Base-by-base conservation (phyloP, 129 eudicot species). In the Pittosporum tobira region DNA sequence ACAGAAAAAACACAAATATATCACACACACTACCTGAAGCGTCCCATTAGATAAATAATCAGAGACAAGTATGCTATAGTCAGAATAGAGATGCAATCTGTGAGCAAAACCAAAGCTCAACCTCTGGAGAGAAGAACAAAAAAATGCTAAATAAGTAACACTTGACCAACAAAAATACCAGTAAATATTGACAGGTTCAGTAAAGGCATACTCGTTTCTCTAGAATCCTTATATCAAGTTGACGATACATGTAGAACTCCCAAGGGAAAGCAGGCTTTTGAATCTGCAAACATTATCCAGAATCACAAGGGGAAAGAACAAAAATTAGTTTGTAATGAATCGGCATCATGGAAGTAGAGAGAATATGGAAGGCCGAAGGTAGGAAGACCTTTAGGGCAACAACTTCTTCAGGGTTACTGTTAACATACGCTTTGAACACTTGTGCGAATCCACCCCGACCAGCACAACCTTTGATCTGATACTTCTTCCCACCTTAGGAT, bases 381-480 rank as follows among this genome's bases (percentile, higher is more conserved):
- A 42, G 45, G 24, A 66, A 61, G 66, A 91, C 99, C 99, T 91
- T 91, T 49, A 91, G 81, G 28, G 96, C 90, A 63, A 91, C 94
- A 60, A 81, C 77, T 6, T 81, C 83, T 9, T 83, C 94, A 30
- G 94, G 77, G 36, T 83, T 73, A 63, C 75, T 65, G 62, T 61
- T 66, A 34, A 74, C 51, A 71, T 62, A 77, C 40, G 98, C 98
- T 75, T 86, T 91, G 61, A 73, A 86, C 62, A 91, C 98, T 69
- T 91, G 94, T 47, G 96, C 99, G 77, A 91, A 91, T 60, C 99
- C 96, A 45, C 99, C 99, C 60, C 81, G 81, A 43, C 96, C 96
- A 57, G 99, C 94, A 72, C 89, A 84, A 2, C 99, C 99, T 71
- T 78, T 91, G 66, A 91, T 87, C 67, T 73, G 89, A 62, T 87